Percentiles rank a stretch among this genome's conserved stretches.
These are phyloP conservation scores for Hevea brasiliensis DNA, from an alignment of 345 rosid species.

Conservation along the genomic window DNA sequence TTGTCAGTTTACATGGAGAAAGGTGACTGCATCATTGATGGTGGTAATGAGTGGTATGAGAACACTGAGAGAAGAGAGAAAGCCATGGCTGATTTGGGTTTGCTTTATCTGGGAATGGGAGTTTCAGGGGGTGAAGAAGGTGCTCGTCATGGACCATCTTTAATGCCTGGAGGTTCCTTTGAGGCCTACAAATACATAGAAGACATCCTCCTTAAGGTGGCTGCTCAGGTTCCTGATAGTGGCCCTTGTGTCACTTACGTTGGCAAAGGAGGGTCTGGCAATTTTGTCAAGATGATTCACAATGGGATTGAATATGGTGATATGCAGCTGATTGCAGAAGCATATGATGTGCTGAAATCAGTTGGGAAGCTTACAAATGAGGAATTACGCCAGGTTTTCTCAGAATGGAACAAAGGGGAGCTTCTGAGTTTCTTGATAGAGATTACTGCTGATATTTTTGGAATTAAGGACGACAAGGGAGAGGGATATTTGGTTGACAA, in stretches of 20 bases:
- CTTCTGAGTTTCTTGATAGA: constrained; percentile 27
- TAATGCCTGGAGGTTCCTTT: constrained; percentile 22
- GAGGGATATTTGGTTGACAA: constrained; percentile 27
- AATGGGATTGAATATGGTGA: constrained; percentile 28
- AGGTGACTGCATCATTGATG: constrained; percentile 26
- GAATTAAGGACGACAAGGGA: constrained; percentile 20
- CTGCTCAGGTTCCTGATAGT: constrained; percentile 25
- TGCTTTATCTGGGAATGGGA: constrained; percentile 25
- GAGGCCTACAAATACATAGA: constrained; percentile 14
- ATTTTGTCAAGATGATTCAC: constrained; percentile 27
- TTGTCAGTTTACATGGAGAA: constrained; percentile 18
- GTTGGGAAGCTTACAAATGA: constrained; percentile 21
- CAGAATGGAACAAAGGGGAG: constrained; percentile 21
- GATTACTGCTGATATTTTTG: constrained; percentile 26
- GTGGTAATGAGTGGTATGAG: constrained; percentile 26
- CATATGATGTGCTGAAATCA: constrained; percentile 28
- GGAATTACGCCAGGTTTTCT: constrained; percentile 21
- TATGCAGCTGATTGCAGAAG: constrained; percentile 30
- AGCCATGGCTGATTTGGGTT: constrained; percentile 14
- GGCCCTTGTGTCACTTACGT: constrained; percentile 28
- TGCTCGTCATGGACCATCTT: constrained; percentile 21
- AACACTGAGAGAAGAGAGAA: constrained; percentile 23
- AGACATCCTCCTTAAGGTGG: constrained; percentile 23
- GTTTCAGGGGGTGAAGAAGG: constrained; percentile 26
- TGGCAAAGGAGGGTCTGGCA: constrained; percentile 29